These are phyloP conservation scores for Sonneratia caseolaris DNA, from an alignment of 345 rosid genomes.

Conservation along the genomic window DNA sequence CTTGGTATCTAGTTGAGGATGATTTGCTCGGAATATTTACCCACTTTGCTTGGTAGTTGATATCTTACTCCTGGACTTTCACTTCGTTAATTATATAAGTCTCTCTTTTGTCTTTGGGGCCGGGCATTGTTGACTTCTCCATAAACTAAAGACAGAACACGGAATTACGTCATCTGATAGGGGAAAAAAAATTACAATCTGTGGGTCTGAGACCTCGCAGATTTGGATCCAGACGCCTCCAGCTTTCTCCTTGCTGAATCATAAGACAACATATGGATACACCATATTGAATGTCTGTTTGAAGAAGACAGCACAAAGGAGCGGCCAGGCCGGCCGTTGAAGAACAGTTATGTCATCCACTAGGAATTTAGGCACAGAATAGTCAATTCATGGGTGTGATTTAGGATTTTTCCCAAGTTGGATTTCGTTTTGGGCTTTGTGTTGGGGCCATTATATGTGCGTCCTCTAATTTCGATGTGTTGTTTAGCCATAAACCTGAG, in stretches of 20 bases:
- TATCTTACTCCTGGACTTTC: neutral
- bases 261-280: neutral
- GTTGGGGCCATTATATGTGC: neutral
- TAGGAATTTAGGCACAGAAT: neutral
- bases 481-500: neutral
- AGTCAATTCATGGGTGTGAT: no score
- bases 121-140: neutral
- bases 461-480: neutral
- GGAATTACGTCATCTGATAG: neutral
- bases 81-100: neutral
- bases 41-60: no score
- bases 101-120: neutral
- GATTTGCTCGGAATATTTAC: no score
- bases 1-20: no score
- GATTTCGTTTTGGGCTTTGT: neutral
- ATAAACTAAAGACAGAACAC: no score
- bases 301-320: neutral
- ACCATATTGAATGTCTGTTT: neutral
- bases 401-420: neutral
- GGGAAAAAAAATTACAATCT: neutral
- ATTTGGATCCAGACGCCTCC: neutral
- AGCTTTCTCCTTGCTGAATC: neutral
- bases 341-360: neutral
- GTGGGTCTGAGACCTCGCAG: neutral
- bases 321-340: constrained; percentile 1